Evolutionary conservation across 495 filamentous ascomycete species (phyloP).

Genomic region (Aspergillus ellipticus): DNA sequence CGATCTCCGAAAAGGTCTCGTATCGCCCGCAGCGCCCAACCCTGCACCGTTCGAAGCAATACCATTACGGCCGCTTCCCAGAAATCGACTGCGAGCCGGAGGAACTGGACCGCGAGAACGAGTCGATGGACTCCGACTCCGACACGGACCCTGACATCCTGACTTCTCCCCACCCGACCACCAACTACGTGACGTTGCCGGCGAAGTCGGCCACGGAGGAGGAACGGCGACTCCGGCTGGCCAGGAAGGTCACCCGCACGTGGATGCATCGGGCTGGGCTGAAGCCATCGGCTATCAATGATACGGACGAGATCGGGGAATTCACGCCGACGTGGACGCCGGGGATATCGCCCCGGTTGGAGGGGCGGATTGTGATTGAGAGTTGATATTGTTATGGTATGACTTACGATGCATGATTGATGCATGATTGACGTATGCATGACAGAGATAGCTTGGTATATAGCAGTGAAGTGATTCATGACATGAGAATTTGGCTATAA

Average conservation of each 20-base stretch:
- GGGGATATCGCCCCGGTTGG: slow-evolving; percentile 69
- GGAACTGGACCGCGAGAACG: slow-evolving; percentile 20
- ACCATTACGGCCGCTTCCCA: slow-evolving; percentile 44
- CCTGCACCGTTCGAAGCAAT: slow-evolving; percentile 26
- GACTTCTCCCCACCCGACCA: slow-evolving; percentile 29
- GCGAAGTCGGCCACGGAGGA: slow-evolving; percentile 38
- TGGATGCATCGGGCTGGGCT: slow-evolving; percentile 73
- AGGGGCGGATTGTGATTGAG: slow-evolving; percentile 65
- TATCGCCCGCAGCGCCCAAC: slow-evolving; percentile 16
- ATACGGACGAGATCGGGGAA: slow-evolving; percentile 44
- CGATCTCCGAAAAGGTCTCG: slow-evolving; percentile 28
- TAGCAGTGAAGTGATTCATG: too few species aligned
- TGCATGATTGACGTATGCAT: too few species aligned
- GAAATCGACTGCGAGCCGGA: slow-evolving; percentile 24
- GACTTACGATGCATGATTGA: slow-evolving; percentile 9
- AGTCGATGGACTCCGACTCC: slow-evolving; percentile 44
- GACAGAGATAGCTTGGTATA: too few species aligned
- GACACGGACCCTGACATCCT: slow-evolving; percentile 43
- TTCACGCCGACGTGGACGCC: slow-evolving; percentile 72
- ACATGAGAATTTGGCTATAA: too few species aligned
- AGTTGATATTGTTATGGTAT: slow-evolving; percentile 5
- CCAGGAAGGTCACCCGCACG: slow-evolving; percentile 59
- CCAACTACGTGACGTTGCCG: slow-evolving; percentile 40
- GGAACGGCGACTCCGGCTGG: slow-evolving; percentile 42
- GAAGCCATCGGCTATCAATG: slow-evolving; percentile 30